These are phyloP conservation scores for Aschersonia sp. DNA, from an alignment of 2,329 filamentous ascomycete species.

Conservation along the genomic window DNA sequence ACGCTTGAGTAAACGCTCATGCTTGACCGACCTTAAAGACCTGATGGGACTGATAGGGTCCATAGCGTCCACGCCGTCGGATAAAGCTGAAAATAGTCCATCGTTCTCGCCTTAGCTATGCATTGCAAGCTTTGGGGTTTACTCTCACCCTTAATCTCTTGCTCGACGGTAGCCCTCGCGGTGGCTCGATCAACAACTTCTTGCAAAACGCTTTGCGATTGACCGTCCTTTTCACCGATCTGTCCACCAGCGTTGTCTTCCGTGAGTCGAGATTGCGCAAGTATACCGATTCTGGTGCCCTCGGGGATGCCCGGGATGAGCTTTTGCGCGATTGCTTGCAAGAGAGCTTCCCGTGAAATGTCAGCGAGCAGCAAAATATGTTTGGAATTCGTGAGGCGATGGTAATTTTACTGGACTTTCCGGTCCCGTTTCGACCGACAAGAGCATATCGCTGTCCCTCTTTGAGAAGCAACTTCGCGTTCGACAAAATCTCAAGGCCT, in stretches of 20 bases:
- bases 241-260: slow-evolving; percentile 16
- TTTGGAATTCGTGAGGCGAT: neutral
- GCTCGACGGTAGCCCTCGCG: slow-evolving; percentile 39
- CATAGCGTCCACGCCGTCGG: slow-evolving; percentile 40
- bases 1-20: slow-evolving; percentile 46
- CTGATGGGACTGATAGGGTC: slow-evolving; percentile 44
- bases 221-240: neutral
- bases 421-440: slow-evolving; percentile 67
- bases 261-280: slow-evolving; percentile 47
- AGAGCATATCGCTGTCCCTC: slow-evolving; percentile 63
- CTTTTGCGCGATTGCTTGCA: slow-evolving; percentile 64
- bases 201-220: slow-evolving; percentile 39
- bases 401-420: slow-evolving; percentile 52
- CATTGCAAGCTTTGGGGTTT: too few species aligned
- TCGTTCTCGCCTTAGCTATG: neutral
- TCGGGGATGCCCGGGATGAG: slow-evolving; percentile 64
- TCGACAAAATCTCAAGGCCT: slow-evolving; percentile 52
- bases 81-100: slow-evolving; percentile 30
- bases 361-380: neutral
- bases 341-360: slow-evolving; percentile 33
- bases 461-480: slow-evolving; percentile 58
- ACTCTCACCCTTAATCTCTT: slow-evolving; percentile 42
- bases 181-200: slow-evolving; percentile 51
- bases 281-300: slow-evolving; percentile 47
- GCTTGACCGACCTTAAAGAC: slow-evolving; percentile 45